These are phyloP conservation scores for Coriolopsis trogii DNA, from an alignment of 1,284 basidiomycete species.

Conservation along the genomic window DNA sequence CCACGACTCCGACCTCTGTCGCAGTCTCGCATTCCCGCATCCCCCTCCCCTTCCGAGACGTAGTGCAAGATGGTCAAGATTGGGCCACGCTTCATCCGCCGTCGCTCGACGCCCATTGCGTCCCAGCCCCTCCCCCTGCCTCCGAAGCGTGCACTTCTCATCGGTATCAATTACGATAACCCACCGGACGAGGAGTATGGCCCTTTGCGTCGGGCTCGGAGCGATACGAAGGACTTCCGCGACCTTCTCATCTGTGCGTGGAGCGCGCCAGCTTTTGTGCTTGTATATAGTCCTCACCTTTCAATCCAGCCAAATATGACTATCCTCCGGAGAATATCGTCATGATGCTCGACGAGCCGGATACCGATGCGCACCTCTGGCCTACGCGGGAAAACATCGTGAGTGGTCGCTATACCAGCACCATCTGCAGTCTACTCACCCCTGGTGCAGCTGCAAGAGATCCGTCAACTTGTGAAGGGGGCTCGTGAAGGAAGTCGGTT, in stretches of 20 bases:
- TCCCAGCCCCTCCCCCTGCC: neutral
- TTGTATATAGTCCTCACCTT: neutral
- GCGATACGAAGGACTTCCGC: constrained; percentile 10
- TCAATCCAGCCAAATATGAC: neutral
- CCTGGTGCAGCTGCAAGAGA: constrained; percentile 8
- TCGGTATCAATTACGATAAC: constrained; percentile 12
- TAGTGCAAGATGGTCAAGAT: constrained; percentile 9
- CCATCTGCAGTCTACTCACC: neutral
- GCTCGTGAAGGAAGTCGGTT: constrained; percentile 18
- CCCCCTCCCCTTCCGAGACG: no score
- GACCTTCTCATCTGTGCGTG: constrained; percentile 11
- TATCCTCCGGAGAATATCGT: constrained; percentile 12
- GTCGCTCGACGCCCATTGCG: neutral
- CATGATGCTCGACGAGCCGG: constrained; percentile 10
- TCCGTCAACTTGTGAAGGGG: constrained; percentile 4
- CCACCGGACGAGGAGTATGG: neutral
- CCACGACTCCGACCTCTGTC: no score
- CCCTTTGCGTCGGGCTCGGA: constrained; percentile 1
- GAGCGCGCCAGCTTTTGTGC: neutral
- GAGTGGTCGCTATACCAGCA: neutral
- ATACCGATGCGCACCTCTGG: neutral
- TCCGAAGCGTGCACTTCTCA: constrained; percentile 12
- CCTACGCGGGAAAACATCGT: constrained; percentile 23
- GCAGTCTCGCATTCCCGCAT: no score
- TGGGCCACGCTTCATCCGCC: neutral